phyloP scores from a whole-genome alignment of 768 basidiomycete genomes.

The Boletus fagicola region DNA sequence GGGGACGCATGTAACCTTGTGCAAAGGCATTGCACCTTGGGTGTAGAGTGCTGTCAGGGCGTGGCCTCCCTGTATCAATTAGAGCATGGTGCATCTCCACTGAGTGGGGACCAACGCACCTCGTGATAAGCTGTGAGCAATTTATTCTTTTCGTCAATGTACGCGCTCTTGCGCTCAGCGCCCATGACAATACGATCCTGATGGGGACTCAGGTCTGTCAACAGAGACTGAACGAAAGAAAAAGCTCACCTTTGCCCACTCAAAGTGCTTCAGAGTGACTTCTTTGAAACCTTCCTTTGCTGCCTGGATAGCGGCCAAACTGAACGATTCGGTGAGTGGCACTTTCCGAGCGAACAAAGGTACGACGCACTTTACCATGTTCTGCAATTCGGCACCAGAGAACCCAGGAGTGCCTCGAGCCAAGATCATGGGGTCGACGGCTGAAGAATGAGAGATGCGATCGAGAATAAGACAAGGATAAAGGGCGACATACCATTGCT shows the following conservation, averaged over 20 bases:
- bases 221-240: background rate
- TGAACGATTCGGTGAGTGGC: conserved; percentile 23
- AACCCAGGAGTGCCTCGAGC: conserved; percentile 96
- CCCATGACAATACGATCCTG: conserved; percentile 97
- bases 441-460: conserved; percentile 32
- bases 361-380: conserved; percentile 85
- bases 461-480: background rate
- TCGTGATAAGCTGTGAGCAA: conserved; percentile 96
- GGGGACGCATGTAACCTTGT: conserved; percentile 97
- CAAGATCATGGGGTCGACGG: conserved; percentile 82
- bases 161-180: conserved; percentile 87
- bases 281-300: conserved; percentile 74
- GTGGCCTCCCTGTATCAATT: conserved; percentile 69
- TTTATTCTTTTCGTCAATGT: conserved; percentile 84
- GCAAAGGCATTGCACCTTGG: conserved; percentile 91
- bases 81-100: background rate
- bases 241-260: conserved; percentile 89
- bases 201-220: background rate
- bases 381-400: conserved; percentile 95
- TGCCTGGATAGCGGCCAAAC: conserved; percentile 93
- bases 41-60: conserved; percentile 95
- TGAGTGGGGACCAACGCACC: conserved; percentile 39
- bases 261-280: conserved; percentile 81
- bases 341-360: background rate
- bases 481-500: conserved; percentile 45